Evolutionary conservation across 2,329 filamentous ascomycete genomes (phyloP).

Genomic region (Fusarium succisae): DNA sequence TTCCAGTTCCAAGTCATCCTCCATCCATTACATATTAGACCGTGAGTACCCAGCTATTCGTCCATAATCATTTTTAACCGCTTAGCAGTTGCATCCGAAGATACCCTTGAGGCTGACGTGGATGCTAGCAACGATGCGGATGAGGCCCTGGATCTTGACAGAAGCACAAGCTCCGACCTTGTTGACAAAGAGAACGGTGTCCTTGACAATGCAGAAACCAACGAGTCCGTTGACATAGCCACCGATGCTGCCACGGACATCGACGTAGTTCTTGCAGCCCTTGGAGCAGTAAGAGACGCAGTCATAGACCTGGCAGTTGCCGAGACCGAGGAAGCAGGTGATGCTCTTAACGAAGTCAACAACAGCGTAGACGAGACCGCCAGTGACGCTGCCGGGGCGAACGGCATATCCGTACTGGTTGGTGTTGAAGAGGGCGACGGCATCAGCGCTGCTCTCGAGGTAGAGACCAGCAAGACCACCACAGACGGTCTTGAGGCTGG

Average conservation of each 20-base stretch:
- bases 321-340: conserved; percentile 46
- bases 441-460: conserved; percentile 44
- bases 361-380: conserved; percentile 39
- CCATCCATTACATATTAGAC: conserved; percentile 16
- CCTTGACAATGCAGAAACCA: conserved; percentile 47
- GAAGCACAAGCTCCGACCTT: conserved; percentile 39
- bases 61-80: background rate
- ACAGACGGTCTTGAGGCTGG: conserved; percentile 45
- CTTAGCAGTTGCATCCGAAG: conserved; percentile 50
- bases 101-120: conserved; percentile 42
- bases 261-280: conserved; percentile 52
- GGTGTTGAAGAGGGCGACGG: conserved; percentile 52
- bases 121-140: conserved; percentile 48
- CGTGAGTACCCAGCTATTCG: background rate
- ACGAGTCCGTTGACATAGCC: conserved; percentile 43
- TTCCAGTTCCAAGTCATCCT: conserved; percentile 4
- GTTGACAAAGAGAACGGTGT: conserved; percentile 44
- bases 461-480: conserved; percentile 48
- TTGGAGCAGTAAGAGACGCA: conserved; percentile 51
- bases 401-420: conserved; percentile 45
- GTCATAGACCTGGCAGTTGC: conserved; percentile 47
- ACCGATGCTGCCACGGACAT: conserved; percentile 45
- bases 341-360: conserved; percentile 37
- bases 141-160: conserved; percentile 43
- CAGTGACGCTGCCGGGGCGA: conserved; percentile 39